Conservation (phyloP, 2,329 filamentous ascomycete species). For the Lecanoromycetidae sp. region DNA sequence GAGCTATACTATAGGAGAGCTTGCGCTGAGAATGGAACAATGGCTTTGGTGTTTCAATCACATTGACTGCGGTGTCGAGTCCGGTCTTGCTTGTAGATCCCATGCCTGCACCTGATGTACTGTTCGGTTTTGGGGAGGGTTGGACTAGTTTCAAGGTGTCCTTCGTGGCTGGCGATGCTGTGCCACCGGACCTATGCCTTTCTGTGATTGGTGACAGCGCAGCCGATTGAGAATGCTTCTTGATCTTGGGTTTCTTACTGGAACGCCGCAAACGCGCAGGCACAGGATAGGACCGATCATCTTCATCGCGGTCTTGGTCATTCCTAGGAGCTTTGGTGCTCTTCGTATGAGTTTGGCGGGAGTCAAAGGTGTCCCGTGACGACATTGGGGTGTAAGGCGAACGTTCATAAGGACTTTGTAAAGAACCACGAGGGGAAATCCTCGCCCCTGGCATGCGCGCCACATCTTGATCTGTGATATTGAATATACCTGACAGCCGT, state of each 20-base stretch:
- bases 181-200: too few relatives aligned
- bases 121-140: too few relatives aligned
- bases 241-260: slow-evolving; percentile 5
- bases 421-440: neutral
- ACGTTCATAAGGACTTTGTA: neutral
- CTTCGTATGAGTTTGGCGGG: neutral
- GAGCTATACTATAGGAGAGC: too few relatives aligned
- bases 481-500: slow-evolving; percentile 1
- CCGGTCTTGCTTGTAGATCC: too few relatives aligned
- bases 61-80: too few relatives aligned
- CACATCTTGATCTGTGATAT: slow-evolving; percentile 15
- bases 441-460: slow-evolving; percentile 13
- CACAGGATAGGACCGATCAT: slow-evolving; percentile 13
- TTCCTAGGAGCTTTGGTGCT: neutral
- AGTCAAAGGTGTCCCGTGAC: slow-evolving; percentile 14
- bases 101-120: too few relatives aligned
- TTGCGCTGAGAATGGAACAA: too few relatives aligned
- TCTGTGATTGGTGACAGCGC: slow-evolving; percentile 6
- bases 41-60: too few relatives aligned
- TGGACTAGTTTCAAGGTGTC: too few relatives aligned
- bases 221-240: neutral
- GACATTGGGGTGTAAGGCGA: slow-evolving; percentile 13
- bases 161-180: too few relatives aligned
- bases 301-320: neutral
- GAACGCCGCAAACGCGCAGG: slow-evolving; percentile 13